phyloP scores from a whole-genome alignment of 148 eudicot species.

The Vaccinium vitisidaea region DNA sequence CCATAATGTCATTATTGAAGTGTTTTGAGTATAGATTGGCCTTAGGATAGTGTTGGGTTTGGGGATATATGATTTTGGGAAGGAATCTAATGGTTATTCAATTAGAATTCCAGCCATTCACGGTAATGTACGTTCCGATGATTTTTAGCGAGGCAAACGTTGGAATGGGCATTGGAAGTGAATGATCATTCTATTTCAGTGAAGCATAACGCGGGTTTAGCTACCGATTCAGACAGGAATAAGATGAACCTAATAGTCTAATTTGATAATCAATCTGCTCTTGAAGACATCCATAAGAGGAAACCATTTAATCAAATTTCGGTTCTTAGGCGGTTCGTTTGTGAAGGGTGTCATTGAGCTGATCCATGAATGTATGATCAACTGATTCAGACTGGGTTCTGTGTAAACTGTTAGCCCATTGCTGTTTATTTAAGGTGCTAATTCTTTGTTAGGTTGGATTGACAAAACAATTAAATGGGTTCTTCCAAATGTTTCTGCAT shows the following conservation, averaged over 20 bases:
- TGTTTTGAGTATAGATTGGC: neutral
- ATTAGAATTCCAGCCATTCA: neutral
- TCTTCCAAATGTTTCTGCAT: neutral
- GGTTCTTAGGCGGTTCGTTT: neutral
- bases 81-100: neutral
- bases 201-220: neutral
- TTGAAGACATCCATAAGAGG: neutral
- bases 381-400: slow-evolving; percentile 2
- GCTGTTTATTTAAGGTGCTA: slow-evolving; percentile 6
- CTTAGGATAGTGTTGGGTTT: neutral
- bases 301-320: neutral
- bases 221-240: neutral
- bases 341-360: neutral
- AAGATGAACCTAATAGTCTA: neutral
- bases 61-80: neutral
- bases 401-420: neutral
- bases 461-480: neutral
- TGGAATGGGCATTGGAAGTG: neutral
- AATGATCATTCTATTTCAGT: neutral
- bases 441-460: neutral
- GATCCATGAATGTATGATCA: neutral
- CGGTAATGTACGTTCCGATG: neutral
- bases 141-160: neutral
- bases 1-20: neutral
- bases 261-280: neutral